Conservation (phyloP, 2,329 filamentous ascomycete species). For the Calonectria hawksworthii region DNA sequence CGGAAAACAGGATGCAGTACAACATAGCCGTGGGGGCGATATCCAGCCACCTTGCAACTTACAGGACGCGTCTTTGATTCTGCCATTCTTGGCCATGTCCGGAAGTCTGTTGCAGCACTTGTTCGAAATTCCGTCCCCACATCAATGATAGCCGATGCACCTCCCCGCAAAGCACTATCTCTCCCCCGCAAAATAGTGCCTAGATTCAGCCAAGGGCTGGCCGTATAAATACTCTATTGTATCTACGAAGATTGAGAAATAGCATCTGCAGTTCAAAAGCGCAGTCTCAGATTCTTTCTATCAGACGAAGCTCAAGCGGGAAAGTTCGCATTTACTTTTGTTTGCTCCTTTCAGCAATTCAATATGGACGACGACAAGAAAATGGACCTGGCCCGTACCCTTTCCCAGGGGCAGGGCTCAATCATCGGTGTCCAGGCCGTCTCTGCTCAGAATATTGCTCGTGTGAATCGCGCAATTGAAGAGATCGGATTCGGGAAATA, state of each 20-base stretch:
- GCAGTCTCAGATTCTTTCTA: neutral
- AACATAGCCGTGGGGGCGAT: neutral
- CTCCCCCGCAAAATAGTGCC: neutral
- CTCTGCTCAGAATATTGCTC: neutral
- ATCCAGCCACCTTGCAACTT: neutral
- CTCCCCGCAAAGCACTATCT: neutral
- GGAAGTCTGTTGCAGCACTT: neutral
- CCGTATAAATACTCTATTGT: neutral
- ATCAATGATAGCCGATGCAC: neutral
- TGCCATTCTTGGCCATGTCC: neutral
- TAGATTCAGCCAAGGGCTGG: neutral
- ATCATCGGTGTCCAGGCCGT: neutral
- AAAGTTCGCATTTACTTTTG: too few relatives aligned
- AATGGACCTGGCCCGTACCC: neutral
- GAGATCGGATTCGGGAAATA: constrained; percentile 16
- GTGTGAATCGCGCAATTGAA: constrained; percentile 5
- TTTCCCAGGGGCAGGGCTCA: neutral
- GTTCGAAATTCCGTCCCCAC: neutral
- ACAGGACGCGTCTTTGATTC: neutral
- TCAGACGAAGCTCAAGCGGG: neutral
- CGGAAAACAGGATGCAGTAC: neutral
- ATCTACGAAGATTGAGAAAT: neutral
- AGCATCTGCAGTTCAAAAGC: neutral
- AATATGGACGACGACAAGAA: neutral
- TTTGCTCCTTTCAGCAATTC: neutral